These are phyloP conservation scores for Maudiozyma pseudohumilis DNA, from an alignment of 805 yeast genomes.

Conservation along the genomic window DNA sequence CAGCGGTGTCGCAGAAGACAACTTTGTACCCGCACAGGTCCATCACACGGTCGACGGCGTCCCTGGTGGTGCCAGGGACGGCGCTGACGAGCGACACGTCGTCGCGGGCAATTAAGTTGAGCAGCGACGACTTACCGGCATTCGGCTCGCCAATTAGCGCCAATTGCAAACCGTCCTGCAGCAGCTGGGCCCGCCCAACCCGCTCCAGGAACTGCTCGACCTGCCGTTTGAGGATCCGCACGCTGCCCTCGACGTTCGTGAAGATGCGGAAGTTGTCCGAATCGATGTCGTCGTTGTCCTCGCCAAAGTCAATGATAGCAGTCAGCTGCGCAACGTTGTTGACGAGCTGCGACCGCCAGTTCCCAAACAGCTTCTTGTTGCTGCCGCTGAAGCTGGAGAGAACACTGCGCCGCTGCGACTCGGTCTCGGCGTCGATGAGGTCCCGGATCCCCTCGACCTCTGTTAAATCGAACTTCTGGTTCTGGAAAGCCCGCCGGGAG, in stretches of 20 bases:
- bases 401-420: slow-evolving; percentile 70
- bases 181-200: slow-evolving; percentile 48
- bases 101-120: slow-evolving; percentile 64
- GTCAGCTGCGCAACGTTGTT: slow-evolving; percentile 64
- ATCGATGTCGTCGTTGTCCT: slow-evolving; percentile 79
- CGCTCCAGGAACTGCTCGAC: slow-evolving; percentile 34
- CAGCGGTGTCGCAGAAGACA: slow-evolving; percentile 87
- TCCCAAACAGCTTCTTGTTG: slow-evolving; percentile 41
- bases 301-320: slow-evolving; percentile 90
- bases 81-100: slow-evolving; percentile 88
- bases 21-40: slow-evolving; percentile 81
- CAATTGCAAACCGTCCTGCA: slow-evolving; percentile 63
- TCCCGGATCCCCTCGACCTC: slow-evolving; percentile 86
- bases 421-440: slow-evolving; percentile 89
- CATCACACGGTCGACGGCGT: slow-evolving; percentile 68
- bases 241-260: slow-evolving; percentile 36
- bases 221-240: slow-evolving; percentile 35
- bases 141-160: slow-evolving; percentile 86
- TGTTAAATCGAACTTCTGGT: slow-evolving; percentile 75
- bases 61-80: slow-evolving; percentile 91
- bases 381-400: slow-evolving; percentile 64
- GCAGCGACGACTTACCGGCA: slow-evolving; percentile 86
- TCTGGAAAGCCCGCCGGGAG: slow-evolving; percentile 74
- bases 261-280: slow-evolving; percentile 45
- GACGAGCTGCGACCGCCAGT: slow-evolving; percentile 63